These are phyloP conservation scores for Pythium plurisporium DNA, from an alignment of 352 stramenopile species.

Conservation along the genomic window DNA sequence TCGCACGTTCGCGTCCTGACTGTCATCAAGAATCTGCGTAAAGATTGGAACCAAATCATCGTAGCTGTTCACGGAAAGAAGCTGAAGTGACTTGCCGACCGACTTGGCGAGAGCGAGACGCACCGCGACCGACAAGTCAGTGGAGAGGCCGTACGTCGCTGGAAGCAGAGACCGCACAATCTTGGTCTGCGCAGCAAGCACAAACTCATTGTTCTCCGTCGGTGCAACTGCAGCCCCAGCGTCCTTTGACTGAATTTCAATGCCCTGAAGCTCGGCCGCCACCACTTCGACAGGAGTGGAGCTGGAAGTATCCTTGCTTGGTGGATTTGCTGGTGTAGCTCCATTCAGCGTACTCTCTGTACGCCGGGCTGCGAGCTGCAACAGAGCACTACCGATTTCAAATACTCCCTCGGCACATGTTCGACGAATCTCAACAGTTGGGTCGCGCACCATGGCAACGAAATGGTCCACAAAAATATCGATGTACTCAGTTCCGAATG, in stretches of 20 bases:
- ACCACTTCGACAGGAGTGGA: slow-evolving; percentile 18
- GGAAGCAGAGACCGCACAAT: slow-evolving; percentile 77
- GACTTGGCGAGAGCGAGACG: slow-evolving; percentile 69
- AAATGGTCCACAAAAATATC: slow-evolving; percentile 88
- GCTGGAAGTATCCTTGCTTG: neutral
- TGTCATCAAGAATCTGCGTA: slow-evolving; percentile 75
- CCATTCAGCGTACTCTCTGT: neutral
- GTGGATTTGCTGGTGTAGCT: neutral
- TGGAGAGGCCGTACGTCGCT: slow-evolving; percentile 72
- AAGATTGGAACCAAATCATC: slow-evolving; percentile 83
- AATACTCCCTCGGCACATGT: slow-evolving; percentile 68
- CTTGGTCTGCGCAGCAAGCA: slow-evolving; percentile 67
- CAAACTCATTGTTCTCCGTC: slow-evolving; percentile 27
- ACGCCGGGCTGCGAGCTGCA: slow-evolving; percentile 42
- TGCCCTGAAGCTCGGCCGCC: slow-evolving; percentile 26
- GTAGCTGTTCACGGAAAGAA: slow-evolving; percentile 63
- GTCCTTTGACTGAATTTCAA: slow-evolving; percentile 20
- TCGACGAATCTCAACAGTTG: slow-evolving; percentile 81
- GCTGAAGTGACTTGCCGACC: slow-evolving; percentile 65
- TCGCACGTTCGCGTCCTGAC: slow-evolving; percentile 73
- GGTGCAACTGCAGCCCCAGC: neutral
- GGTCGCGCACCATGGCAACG: slow-evolving; percentile 74
- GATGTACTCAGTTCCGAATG: slow-evolving; percentile 74
- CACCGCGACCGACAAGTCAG: slow-evolving; percentile 72
- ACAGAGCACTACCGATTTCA: slow-evolving; percentile 53